These are phyloP conservation scores for Hyaloscypha hepaticicola DNA, from an alignment of 495 filamentous ascomycete species.

Conservation along the genomic window DNA sequence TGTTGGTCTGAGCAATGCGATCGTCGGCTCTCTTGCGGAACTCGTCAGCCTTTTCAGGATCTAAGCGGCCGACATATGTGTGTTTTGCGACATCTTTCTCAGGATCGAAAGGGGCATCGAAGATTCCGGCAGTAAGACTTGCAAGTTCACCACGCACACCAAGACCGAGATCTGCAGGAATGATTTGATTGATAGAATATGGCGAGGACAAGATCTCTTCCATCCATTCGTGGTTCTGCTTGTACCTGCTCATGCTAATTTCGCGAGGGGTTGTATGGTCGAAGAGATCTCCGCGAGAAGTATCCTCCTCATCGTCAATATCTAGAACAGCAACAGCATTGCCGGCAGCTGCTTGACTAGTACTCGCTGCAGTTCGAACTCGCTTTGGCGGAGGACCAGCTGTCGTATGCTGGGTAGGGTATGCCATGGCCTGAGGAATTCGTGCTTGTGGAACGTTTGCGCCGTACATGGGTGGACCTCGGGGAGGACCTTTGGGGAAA, in stretches of 20 bases:
- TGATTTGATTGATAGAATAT: constrained; percentile 76
- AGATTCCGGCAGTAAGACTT: constrained; percentile 74
- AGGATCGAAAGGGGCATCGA: constrained; percentile 53
- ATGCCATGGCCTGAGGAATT: constrained; percentile 50
- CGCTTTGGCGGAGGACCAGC: constrained; percentile 49
- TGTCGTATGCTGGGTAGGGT: constrained; percentile 45
- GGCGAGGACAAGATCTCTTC: constrained; percentile 92
- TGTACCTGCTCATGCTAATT: constrained; percentile 78
- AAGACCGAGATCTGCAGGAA: constrained; percentile 82
- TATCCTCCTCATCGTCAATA: constrained; percentile 84
- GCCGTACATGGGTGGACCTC: constrained; percentile 33
- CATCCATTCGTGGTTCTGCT: constrained; percentile 98
- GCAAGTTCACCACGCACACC: constrained; percentile 85
- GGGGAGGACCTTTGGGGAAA: constrained; percentile 54
- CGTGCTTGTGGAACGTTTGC: constrained; percentile 34
- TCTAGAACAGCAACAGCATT: constrained; percentile 33
- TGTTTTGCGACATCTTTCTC: constrained; percentile 39
- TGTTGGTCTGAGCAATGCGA: constrained; percentile 62
- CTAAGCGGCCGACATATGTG: constrained; percentile 54
- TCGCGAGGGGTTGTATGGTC: constrained; percentile 86
- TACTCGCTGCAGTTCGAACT: constrained; percentile 31
- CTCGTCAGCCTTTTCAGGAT: constrained; percentile 65
- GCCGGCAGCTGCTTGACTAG: constrained; percentile 31
- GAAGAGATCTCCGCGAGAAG: constrained; percentile 78
- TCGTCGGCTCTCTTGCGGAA: constrained; percentile 72